These are phyloP conservation scores for Scleromitrula shiraiana DNA, from an alignment of 2,329 filamentous ascomycete species.

Conservation along the genomic window DNA sequence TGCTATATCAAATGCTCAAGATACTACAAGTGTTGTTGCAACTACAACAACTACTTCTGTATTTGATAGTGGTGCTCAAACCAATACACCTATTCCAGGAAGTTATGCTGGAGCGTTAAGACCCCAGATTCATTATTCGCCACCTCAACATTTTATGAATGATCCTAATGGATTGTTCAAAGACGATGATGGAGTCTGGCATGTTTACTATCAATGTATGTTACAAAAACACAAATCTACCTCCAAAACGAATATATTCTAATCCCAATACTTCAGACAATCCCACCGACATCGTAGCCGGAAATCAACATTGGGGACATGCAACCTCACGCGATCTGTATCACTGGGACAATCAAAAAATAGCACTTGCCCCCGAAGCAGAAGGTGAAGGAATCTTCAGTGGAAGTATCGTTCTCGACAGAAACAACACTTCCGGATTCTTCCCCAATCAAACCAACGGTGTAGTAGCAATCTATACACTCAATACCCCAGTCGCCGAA, in stretches of 20 bases:
- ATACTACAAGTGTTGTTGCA: conserved; percentile 2
- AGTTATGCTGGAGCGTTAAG: conserved; percentile 22
- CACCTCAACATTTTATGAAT: conserved; percentile 47
- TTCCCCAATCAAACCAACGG: conserved; percentile 50
- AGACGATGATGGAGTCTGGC: conserved; percentile 49
- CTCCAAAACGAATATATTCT: no score
- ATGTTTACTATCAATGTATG: conserved; percentile 57
- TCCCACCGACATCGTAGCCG: conserved; percentile 39
- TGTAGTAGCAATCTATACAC: conserved; percentile 51
- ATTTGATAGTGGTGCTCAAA: conserved; percentile 19
- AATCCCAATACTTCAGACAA: conserved; percentile 33
- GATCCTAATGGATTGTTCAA: conserved; percentile 59
- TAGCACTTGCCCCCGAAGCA: conserved; percentile 45
- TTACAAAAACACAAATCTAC: no score
- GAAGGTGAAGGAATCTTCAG: conserved; percentile 41
- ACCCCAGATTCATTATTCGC: conserved; percentile 49
- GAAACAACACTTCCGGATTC: conserved; percentile 58
- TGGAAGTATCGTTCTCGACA: conserved; percentile 42
- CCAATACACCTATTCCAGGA: conserved; percentile 17
- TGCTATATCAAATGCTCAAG: conserved; percentile 6
- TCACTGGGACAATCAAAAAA: conserved; percentile 56
- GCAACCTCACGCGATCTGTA: conserved; percentile 55
- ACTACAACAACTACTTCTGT: conserved; percentile 13
- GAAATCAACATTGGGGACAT: conserved; percentile 61
- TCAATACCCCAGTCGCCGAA: conserved; percentile 34